A percentile compares a stretch with the other conserved stretches of the same genome.
phyloP scores from a whole-genome alignment of 768 basidiomycete genomes.

The Goffeauzyma gilvescens region DNA sequence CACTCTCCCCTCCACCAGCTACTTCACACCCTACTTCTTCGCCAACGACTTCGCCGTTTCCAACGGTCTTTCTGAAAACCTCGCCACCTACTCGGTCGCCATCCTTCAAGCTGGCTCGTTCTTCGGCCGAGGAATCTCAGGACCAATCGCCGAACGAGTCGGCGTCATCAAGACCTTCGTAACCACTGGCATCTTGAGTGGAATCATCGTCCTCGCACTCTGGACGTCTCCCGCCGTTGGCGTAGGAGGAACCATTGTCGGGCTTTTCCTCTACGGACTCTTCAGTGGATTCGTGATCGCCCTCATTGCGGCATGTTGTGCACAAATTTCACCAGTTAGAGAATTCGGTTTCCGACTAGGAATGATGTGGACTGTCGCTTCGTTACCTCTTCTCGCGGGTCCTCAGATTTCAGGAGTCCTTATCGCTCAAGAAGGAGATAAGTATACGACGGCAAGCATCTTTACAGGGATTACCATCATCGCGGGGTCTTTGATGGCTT shows the following conservation, averaged over 20 bases:
- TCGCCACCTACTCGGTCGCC: slow-evolving; percentile 23
- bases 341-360: slow-evolving; percentile 29
- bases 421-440: neutral
- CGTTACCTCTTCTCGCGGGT: slow-evolving; percentile 17
- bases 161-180: slow-evolving; percentile 23
- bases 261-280: slow-evolving; percentile 21
- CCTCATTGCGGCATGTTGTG: slow-evolving; percentile 21
- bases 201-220: slow-evolving; percentile 19
- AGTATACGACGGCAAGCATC: slow-evolving; percentile 2
- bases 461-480: slow-evolving; percentile 7
- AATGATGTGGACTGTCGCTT: slow-evolving; percentile 22
- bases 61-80: slow-evolving; percentile 11
- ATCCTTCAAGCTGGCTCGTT: slow-evolving; percentile 25
- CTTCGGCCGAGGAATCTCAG: slow-evolving; percentile 19
- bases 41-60: slow-evolving; percentile 18
- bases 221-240: slow-evolving; percentile 18
- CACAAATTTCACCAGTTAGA: slow-evolving; percentile 19
- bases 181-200: slow-evolving; percentile 6
- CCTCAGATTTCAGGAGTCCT: slow-evolving; percentile 20
- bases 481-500: slow-evolving; percentile 3
- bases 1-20: slow-evolving; percentile 10
- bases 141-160: slow-evolving; percentile 20
- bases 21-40: slow-evolving; percentile 24
- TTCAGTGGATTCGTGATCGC: slow-evolving; percentile 19
- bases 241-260: slow-evolving; percentile 17